Evolutionary conservation across 2,329 filamentous ascomycete species (phyloP), one percentile per base, ranked within the genome.

Genomic region (Leptographium flavum): DNA sequence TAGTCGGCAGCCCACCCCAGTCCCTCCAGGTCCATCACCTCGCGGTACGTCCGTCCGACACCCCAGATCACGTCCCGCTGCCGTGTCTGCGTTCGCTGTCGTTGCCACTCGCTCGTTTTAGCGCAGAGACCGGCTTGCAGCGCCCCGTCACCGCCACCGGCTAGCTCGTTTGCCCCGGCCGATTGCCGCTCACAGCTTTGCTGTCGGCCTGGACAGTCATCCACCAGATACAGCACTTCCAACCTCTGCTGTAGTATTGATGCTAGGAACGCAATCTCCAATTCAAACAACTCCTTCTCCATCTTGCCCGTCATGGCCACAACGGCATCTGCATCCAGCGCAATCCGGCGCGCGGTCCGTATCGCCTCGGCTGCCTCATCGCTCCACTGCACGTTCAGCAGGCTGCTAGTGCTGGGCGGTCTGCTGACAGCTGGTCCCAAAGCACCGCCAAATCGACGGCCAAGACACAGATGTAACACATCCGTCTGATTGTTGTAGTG

Each of bases 181-280:
- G n/a, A 5, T 3, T 22, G 25, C 25, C 37, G 38, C 15, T 22
- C 19, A 21, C 36, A 43, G 19, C 13, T 15, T 15, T 22, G 33
- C 23, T 45, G 45, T 14, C 41, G 31, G 31, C 44, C 44, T 2
- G 50, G 43, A 28, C 55, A 55, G 17, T 56, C 45, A 40, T 60
- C 58, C 27, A 61, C 57, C 7, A 61, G 47, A 27, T 60, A 61
- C 39, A 61, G 37, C 47, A 59, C 55, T 32, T 58, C 56, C 14
- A 60, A 45, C 1, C 47, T 51, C 17, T 52, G 51, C 17, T 60
- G 56, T 19, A 61, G 43, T 39, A 54, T 57, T 11, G 52, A 59
- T 5, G 56, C 56, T 17, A 61, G 45, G 35, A 55, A 58, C 2
- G 54, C 50, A 21, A 54, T 50, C 46, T 61, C 59, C 11, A 60